Evolutionary conservation across 2,329 filamentous ascomycete species (phyloP).

Genomic region (Diaporthe amygdali): DNA sequence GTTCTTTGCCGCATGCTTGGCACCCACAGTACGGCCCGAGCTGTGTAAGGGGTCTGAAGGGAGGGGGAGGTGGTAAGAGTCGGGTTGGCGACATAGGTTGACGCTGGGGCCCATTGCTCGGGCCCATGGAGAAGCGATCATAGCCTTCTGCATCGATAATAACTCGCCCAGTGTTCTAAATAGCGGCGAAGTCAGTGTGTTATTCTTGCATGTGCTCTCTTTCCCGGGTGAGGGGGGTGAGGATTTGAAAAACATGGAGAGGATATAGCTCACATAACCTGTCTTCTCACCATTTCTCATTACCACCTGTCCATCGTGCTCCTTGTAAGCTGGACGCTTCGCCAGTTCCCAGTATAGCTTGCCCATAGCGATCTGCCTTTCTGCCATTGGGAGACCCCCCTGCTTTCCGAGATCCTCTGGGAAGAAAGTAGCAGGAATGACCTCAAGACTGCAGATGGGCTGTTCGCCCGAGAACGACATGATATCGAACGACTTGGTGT

Average conservation of each 20-base stretch:
- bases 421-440: conserved; percentile 51
- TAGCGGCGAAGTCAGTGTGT: not conserved
- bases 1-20: conserved; percentile 35
- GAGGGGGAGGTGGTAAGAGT: conserved; percentile 4
- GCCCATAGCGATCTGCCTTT: conserved; percentile 46
- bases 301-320: conserved; percentile 49
- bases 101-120: conserved; percentile 29
- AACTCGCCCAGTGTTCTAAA: conserved; percentile 44
- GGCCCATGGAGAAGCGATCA: conserved; percentile 37
- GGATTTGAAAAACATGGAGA: not conserved
- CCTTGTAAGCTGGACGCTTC: conserved; percentile 50
- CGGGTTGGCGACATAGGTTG: not conserved
- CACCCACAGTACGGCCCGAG: conserved; percentile 49
- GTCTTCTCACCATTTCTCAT: conserved; percentile 32
- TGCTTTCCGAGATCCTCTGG: conserved; percentile 38
- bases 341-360: conserved; percentile 53
- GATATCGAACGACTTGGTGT: conserved; percentile 42
- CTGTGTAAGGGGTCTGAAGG: conserved; percentile 44
- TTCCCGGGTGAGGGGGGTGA: not conserved
- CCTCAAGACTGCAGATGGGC: conserved; percentile 43
- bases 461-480: conserved; percentile 49
- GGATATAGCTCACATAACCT: conserved; percentile 29
- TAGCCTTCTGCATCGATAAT: conserved; percentile 50
- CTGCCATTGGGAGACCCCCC: conserved; percentile 36
- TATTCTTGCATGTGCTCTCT: not conserved